Conservation (phyloP, 2,329 filamentous ascomycete species). For the Zymoseptoria ardabiliae region DNA sequence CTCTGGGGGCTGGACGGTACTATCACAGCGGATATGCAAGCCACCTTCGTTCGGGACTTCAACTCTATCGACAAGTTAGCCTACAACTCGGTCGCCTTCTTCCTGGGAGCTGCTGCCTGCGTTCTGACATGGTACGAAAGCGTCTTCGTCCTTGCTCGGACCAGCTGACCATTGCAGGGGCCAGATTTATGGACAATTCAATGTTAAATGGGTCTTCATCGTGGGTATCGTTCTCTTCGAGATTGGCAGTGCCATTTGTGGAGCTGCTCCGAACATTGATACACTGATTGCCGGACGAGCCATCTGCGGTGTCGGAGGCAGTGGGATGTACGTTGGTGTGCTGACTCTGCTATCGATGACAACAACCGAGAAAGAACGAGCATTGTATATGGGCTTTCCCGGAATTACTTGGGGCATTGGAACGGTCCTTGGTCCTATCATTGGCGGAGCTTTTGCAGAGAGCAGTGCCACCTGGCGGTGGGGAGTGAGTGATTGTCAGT, state of each 20-base stretch:
- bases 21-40: constrained; percentile 7
- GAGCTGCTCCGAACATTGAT: constrained; percentile 27
- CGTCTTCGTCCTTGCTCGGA: background rate
- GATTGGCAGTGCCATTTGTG: constrained; percentile 26
- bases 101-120: constrained; percentile 1
- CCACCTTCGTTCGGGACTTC: constrained; percentile 2
- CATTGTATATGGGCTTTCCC: constrained; percentile 1
- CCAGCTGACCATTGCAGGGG: background rate
- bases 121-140: constrained; percentile 6
- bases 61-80: constrained; percentile 2
- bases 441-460: constrained; percentile 9
- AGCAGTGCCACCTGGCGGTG: constrained; percentile 6
- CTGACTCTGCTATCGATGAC: constrained; percentile 4
- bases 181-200: constrained; percentile 4
- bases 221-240: constrained; percentile 20
- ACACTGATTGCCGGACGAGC: constrained; percentile 29
- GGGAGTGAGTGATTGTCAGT: background rate
- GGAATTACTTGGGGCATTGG: constrained; percentile 5
- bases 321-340: constrained; percentile 6
- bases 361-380: constrained; percentile 7
- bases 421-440: constrained; percentile 7
- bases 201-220: constrained; percentile 6
- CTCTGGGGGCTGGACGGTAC: constrained; percentile 6
- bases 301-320: constrained; percentile 40
- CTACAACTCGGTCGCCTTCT: constrained; percentile 5